Conservation (phyloP, 768 basidiomycete species). For the Mycena haematopus region DNA sequence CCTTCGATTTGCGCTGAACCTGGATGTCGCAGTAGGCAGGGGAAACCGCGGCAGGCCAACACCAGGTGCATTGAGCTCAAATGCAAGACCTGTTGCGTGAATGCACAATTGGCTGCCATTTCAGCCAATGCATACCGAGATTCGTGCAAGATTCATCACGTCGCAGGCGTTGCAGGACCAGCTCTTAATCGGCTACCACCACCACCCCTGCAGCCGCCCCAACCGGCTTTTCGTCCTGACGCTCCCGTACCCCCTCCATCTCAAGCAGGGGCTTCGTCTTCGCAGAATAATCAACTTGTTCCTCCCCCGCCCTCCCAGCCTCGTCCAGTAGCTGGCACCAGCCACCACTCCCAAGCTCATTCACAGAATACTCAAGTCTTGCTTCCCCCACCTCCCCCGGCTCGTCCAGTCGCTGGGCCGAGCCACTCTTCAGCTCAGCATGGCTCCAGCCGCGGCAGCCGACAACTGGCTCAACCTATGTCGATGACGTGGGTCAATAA, state of each 20-base stretch:
- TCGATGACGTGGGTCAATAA: not conserved
- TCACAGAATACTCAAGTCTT: too few species aligned
- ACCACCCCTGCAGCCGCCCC: not conserved
- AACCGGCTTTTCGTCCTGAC: too few species aligned
- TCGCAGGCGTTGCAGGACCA: not conserved
- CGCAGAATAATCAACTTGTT: not conserved
- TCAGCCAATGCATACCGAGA: not conserved
- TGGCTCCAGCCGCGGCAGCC: not conserved
- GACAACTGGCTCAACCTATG: not conserved
- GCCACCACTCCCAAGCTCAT: not conserved
- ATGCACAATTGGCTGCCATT: not conserved
- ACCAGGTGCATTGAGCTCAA: not conserved
- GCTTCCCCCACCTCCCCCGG: too few species aligned
- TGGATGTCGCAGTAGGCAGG: not conserved
- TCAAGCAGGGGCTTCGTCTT: not conserved
- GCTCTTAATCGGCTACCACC: too few species aligned
- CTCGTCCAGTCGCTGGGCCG: too few species aligned
- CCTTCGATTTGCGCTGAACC: not conserved
- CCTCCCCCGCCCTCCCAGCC: not conserved
- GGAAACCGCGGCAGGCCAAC: not conserved
- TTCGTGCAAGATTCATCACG: not conserved
- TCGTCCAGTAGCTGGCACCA: not conserved
- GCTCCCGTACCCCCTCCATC: not conserved
- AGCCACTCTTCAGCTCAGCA: too few species aligned
- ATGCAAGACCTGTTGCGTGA: slow-evolving; percentile 4